Base-by-base conservation (phyloP, 2,329 filamentous ascomycete genomes). In the Nothopassalora personata region DNA sequence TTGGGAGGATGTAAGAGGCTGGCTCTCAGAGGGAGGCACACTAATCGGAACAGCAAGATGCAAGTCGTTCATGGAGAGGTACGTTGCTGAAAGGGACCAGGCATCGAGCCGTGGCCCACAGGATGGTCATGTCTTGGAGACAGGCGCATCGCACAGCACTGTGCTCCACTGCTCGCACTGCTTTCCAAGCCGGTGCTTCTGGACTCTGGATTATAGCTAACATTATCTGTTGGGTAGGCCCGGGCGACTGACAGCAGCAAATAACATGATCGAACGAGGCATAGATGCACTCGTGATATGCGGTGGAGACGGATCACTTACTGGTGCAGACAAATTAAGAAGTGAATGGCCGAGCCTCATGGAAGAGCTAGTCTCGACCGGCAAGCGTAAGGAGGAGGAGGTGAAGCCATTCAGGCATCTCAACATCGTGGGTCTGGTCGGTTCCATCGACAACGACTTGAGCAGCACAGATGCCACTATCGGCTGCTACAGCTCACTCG, bases 381-480 rank as follows among this genome's bases (percentile, higher is more conserved):
- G 86, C 55, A 82, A 93, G 70, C 81, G 97, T 68, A 87, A 84
- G 79, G 47, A 83, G 60, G 56, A 87, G 58, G 87, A 96, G 72
- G 77, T 90, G 60, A 80, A 85, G 49, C 88, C 89, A 1, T 96
- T 91, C 81, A 83, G 83, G 70, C 86, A 95, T 67, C 83, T 99
- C 71, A 99, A 97, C 76, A 96, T 99, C 66, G 93, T 97, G 56
- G 94, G 94, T 51, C 80, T 97, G 54, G 94, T 99, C 30, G 94
- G 94, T 59, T 96, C 91, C 56, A 99, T 99, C 71, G 94, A 99
- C 81, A 99, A 99, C 73, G 94, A 99, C 72, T 88, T 99, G 76
- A 95, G 92, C 53, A 91, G 91, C 64, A 99, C 94, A 11, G 94
- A 99, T 75, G 93, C 94, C 60, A 99, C 94, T 33, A 97, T 99